A percentile compares a stretch with the other conserved stretches of the same genome.
Conservation (phyloP, 148 eudicot genomes). For the Silene conica region DNA sequence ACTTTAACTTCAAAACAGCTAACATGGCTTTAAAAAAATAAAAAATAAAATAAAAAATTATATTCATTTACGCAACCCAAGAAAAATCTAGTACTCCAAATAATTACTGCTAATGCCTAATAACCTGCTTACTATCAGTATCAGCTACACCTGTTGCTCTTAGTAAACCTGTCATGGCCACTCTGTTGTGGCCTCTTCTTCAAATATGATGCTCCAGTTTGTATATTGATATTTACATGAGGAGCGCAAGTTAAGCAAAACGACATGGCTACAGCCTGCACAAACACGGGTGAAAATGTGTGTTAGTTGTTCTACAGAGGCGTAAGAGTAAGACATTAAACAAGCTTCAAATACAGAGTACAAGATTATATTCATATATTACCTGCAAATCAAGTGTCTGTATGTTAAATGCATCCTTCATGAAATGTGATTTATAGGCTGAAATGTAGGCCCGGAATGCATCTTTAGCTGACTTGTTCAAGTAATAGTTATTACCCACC, state of each 20-base stretch:
- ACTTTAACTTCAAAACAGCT: too few species aligned
- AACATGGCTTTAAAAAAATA: too few species aligned
- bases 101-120: slow-evolving; percentile 41
- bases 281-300: background rate
- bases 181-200: slow-evolving; percentile 45
- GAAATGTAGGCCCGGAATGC: slow-evolving; percentile 66
- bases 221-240: slow-evolving; percentile 52
- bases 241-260: slow-evolving; percentile 70
- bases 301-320: background rate
- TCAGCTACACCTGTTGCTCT: slow-evolving; percentile 42
- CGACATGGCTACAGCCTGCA: slow-evolving; percentile 75
- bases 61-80: too few species aligned
- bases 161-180: slow-evolving; percentile 51
- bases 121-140: slow-evolving; percentile 32
- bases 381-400: slow-evolving; percentile 80
- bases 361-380: slow-evolving; percentile 11
- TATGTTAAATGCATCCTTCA: slow-evolving; percentile 79
- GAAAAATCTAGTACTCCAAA: too few species aligned
- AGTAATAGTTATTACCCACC: slow-evolving; percentile 50
- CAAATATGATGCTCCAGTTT: slow-evolving; percentile 63
- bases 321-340: background rate
- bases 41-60: too few species aligned
- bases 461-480: slow-evolving; percentile 83
- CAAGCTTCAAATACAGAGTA: background rate
- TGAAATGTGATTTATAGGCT: slow-evolving; percentile 79